Conservation (phyloP, 192 early-diverging fungal genomes). For the Coemansia sp. region DNA sequence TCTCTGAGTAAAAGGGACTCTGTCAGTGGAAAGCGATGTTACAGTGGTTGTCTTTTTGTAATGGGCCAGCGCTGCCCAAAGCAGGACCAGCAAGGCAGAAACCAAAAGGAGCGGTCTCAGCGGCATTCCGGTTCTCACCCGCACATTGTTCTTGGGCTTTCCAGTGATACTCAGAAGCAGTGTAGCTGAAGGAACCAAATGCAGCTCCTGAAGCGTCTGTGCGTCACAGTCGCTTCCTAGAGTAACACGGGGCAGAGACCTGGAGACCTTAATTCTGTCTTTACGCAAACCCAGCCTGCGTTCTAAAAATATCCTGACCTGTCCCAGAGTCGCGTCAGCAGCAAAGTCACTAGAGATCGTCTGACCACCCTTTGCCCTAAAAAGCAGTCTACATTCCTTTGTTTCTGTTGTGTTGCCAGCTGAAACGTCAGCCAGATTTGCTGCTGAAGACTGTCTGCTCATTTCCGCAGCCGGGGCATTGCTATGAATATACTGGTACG, state of each 20-base stretch:
- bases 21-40: too few relatives aligned
- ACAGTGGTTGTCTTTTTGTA: too few relatives aligned
- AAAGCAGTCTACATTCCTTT: not conserved
- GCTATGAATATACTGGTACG: not conserved
- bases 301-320: not conserved
- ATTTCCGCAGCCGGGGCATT: not conserved
- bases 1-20: too few relatives aligned
- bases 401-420: too few relatives aligned
- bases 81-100: not conserved
- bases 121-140: not conserved
- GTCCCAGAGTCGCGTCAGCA: not conserved
- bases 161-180: slow-evolving; percentile 9
- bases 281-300: not conserved
- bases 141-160: not conserved
- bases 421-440: not conserved
- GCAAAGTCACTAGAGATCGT: not conserved
- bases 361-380: not conserved
- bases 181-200: slow-evolving; percentile 27
- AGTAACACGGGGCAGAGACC: not conserved
- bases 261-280: not conserved
- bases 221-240: slow-evolving; percentile 3
- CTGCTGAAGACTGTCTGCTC: not conserved
- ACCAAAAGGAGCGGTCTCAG: not conserved
- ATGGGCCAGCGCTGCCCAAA: too few relatives aligned
- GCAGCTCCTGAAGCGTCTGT: slow-evolving; percentile 16